Conservation (phyloP, 2,329 filamentous ascomycete species). For the Lithohypha guttulata region DNA sequence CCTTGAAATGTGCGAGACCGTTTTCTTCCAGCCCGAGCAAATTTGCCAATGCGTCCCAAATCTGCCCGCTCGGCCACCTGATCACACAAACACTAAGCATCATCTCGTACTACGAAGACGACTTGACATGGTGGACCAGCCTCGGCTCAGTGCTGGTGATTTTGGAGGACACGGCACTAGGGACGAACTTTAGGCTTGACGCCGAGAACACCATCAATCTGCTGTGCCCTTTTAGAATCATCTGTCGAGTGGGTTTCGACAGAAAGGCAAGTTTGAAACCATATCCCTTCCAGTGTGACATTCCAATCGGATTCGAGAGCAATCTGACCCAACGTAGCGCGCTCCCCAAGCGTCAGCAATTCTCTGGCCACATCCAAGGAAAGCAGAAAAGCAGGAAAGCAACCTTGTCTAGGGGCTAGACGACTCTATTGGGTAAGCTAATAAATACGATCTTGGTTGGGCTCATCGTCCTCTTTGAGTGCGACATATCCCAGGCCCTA, state of each 20-base stretch:
- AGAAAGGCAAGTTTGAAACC: background rate
- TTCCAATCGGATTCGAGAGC: background rate
- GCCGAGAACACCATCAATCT: constrained; percentile 1
- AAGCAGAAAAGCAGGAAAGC: background rate
- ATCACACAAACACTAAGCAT: no score
- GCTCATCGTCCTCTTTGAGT: background rate
- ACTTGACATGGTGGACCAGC: constrained; percentile 1
- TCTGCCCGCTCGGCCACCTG: no score
- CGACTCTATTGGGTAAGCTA: background rate
- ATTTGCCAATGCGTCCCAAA: no score
- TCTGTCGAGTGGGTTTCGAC: background rate
- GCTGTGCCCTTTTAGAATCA: background rate
- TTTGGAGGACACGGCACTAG: background rate
- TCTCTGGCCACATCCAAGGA: background rate
- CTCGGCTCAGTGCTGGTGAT: background rate
- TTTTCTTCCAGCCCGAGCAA: no score
- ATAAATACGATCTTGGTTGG: background rate
- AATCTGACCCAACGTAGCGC: background rate
- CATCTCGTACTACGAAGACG: background rate
- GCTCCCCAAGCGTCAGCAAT: constrained; percentile 1
- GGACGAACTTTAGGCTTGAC: constrained; percentile 1
- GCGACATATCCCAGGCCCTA: background rate
- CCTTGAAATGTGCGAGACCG: no score
- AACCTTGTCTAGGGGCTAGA: background rate
- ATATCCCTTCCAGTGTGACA: background rate